phyloP scores from a whole-genome alignment of 768 basidiomycete genomes.

The Lactarius tabidus region DNA sequence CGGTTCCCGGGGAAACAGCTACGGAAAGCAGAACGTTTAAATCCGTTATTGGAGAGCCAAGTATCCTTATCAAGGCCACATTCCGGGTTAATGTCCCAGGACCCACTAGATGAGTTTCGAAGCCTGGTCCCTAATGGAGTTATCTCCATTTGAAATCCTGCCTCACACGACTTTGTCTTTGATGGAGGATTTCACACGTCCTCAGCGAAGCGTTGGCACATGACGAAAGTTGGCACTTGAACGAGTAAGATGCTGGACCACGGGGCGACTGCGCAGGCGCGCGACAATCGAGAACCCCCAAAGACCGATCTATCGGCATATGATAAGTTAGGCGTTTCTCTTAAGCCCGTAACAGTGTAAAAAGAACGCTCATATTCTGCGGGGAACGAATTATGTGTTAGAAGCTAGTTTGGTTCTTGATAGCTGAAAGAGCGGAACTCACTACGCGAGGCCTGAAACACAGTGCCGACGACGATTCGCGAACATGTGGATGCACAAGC shows the following conservation, averaged over 20 bases:
- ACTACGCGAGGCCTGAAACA: background rate
- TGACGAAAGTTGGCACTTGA: background rate
- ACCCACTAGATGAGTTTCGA: constrained; percentile 6
- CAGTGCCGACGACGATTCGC: background rate
- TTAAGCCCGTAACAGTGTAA: background rate
- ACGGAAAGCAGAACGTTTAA: constrained; percentile 1
- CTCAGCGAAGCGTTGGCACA: background rate
- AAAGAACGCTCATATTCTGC: background rate
- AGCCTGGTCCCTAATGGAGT: background rate
- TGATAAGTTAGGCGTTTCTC: background rate
- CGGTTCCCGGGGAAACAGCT: constrained; percentile 5
- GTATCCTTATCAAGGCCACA: background rate
- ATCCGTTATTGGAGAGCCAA: background rate
- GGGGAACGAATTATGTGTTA: background rate
- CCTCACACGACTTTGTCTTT: background rate
- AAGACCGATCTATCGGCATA: background rate
- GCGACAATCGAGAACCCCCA: too few relatives aligned
- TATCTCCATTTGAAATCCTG: background rate
- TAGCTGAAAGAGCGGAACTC: background rate
- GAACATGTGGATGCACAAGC: background rate
- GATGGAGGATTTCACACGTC: background rate
- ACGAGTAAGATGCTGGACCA: background rate
- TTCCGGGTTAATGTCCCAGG: background rate
- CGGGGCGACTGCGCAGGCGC: background rate
- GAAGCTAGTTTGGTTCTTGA: background rate